Base-by-base conservation (phyloP, 495 filamentous ascomycete genomes). In the Barbatosphaeria neglecta region DNA sequence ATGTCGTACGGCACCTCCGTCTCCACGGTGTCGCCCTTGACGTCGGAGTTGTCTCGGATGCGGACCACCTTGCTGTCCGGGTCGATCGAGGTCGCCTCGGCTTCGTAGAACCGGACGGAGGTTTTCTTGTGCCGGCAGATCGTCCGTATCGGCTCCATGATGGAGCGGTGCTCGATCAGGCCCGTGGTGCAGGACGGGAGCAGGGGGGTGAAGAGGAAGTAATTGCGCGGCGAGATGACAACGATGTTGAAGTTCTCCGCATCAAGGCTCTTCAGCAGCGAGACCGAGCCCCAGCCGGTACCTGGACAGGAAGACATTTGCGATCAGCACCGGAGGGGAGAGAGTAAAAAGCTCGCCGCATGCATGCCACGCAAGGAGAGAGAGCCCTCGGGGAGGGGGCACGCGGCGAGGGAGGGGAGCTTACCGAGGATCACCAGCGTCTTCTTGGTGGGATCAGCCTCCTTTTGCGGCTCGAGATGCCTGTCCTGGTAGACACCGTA, bases 161-260 rank as follows among this genome's bases (percentile, higher is more conserved):
- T 97, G 51, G 88, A 95, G 59, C 93, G 87, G 73, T 96, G 93
- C 72, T 99, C 93, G 60, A 99, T 90, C 54, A 86, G 83, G 63
- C 93, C 92, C 43, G 87, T 95, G 20, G 92, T 96, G 68, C 93
- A 97, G 61, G 88, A 95, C 44, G 92, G 92, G 37, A 99, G 77
- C 39, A 99, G 79, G 37, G 92, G 92, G 16, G 93, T 99, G 77
- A 97, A 99, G 48, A 99, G 84, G 82, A 99, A 99, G 78, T 92
- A 99, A 69, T 97, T 97, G 55, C 92, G 87, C 46, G 92, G 92
- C 37, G 90, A 96, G 64, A 88, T 84, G 54, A 98, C 86, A 66
- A 95, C 66, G 61, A 98, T 92, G 69, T 97, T 97, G 77, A 95
- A 98, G 76, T 96, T 93, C 57, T 90, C 83, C 40, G 92, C 95